These are phyloP conservation scores for Globisporangium canariense DNA, from an alignment of 352 stramenopile genomes.

Conservation along the genomic window DNA sequence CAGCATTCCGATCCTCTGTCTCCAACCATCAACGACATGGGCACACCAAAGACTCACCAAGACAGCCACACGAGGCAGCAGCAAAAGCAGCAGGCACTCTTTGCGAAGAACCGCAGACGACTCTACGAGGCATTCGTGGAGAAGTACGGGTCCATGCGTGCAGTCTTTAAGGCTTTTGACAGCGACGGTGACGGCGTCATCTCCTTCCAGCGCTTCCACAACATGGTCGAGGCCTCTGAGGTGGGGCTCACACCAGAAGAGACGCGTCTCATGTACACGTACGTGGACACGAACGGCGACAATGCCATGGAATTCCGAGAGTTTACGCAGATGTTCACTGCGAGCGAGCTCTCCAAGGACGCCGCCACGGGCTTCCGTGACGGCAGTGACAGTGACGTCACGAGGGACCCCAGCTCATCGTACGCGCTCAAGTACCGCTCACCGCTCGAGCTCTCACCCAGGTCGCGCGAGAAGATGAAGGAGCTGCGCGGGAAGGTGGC, in stretches of 20 bases:
- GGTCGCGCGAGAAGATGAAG: constrained; percentile 58
- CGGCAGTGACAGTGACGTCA: constrained; percentile 10
- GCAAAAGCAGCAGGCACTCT: constrained; percentile 21
- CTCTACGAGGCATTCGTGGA: constrained; percentile 65
- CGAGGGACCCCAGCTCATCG: constrained; percentile 47
- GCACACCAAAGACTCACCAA: neutral
- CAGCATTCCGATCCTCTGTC: neutral
- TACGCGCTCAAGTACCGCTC: constrained; percentile 65
- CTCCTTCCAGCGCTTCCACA: constrained; percentile 66
- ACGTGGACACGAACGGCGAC: constrained; percentile 66
- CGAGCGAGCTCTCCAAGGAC: constrained; percentile 13
- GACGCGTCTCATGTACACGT: constrained; percentile 41
- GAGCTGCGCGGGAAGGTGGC: constrained; percentile 61
- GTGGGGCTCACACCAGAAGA: constrained; percentile 46
- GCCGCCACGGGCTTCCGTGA: neutral
- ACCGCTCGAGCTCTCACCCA: constrained; percentile 56
- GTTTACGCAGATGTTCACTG: constrained; percentile 71
- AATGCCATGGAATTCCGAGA: constrained; percentile 71
- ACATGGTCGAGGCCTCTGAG: constrained; percentile 69
- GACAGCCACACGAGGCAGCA: neutral
- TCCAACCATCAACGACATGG: neutral
- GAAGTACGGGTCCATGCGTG: constrained; percentile 74
- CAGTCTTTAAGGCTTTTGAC: constrained; percentile 76
- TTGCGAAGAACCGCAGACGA: constrained; percentile 43
- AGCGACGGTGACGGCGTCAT: constrained; percentile 61